Base-by-base conservation (phyloP, 768 basidiomycete genomes). In the Grammothele lineata region DNA sequence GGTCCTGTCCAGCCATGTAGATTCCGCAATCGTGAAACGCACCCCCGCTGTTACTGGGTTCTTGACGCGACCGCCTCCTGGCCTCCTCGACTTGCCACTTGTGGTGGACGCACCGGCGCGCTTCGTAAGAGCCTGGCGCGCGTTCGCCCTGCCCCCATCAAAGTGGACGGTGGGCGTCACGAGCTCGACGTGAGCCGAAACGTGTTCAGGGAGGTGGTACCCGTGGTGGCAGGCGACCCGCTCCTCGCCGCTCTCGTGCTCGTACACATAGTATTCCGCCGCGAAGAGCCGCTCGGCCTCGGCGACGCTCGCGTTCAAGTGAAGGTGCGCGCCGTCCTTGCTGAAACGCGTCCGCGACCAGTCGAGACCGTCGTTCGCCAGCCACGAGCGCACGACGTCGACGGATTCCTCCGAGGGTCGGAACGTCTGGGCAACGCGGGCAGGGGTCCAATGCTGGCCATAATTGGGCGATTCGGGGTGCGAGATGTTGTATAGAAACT, bases 111-210 rank as follows among this genome's bases (percentile, higher is more conserved):
- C 45, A 32, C 37, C 37, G 25, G 18, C 22, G 14, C 42, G 42
- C 42, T 18, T 19, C n/a, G 9, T 7, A 7, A 30, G 27, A 30
- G 8, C 27, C 27, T 7, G 35, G 15, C 7, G 35, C 35, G 35
- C 35, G 42, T 34, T 11, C 18, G 6, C 19, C 4, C 12, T 21
- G 27, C 10, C 18, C 5, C 32, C 32, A 21, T 21, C 67, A 54
- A 87, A 87, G 62, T 80, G 77, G 1, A 83, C 83, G 0, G 86
- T 87, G 0, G 86, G 86, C 47, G 84, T 82, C 24, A 87, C 69
- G 23, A 87, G 61, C 23, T 86, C 83, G 42, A 87, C 62, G 56
- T 87, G 83, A 7, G 69, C 63, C 48, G 79, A 71, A 42, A 87
- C 62, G 46, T 74, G 53, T 42, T 70, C 68, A 0, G 86, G 86